Evolutionary conservation across 352 stramenopile genomes (phyloP), one percentile per base, ranked within the genome.

Genomic region (Globisporangium middletonii): DNA sequence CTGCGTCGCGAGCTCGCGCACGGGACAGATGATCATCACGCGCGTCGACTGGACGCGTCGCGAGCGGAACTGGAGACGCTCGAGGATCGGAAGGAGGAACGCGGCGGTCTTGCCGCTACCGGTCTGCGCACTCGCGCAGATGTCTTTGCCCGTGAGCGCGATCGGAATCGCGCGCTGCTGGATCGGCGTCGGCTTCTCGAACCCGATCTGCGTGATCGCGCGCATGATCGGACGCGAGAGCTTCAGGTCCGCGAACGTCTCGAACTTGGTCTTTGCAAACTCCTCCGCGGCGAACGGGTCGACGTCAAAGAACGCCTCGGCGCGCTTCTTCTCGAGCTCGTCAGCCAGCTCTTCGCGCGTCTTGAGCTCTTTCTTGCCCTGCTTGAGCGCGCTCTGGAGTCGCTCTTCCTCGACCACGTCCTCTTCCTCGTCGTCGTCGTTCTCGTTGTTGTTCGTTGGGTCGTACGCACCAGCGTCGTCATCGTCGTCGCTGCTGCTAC

Each of bases 31-130:
- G 65, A 99, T 92, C 64, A 99, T 85, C 33, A 98, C 92, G 37
- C 93, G 91, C 38, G 94, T 98, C 2, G 83, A 89, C 30, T 95
- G 77, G 50, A 94, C 72, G 47, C 75, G 73, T 52, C 83, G 79
- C 52, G 84, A 91, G 26, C 94, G 87, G 65, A 98, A 98, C 53
- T 99, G 77, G 23, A 99, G 81, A 60, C 96, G 84, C 71, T 99
- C 97, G 37, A 99, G 72, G 43, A 99, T 96, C 19, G 97, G 97
- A 9, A 99, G 70, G 60, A 99, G 64, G 72, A 99, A 99, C 7
- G 97, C 97, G 5, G 97, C 97, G 12, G 97, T 99, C 71, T 99
- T 99, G 68, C 97, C 97, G 77, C 78, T 97, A 62, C 97, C 97
- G 5, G 96, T 99, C 61, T 98, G 89, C 1, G 96, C 96, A 54